phyloP scores from a whole-genome alignment of 352 stramenopile species.

The Phytophthora pluvialis region DNA sequence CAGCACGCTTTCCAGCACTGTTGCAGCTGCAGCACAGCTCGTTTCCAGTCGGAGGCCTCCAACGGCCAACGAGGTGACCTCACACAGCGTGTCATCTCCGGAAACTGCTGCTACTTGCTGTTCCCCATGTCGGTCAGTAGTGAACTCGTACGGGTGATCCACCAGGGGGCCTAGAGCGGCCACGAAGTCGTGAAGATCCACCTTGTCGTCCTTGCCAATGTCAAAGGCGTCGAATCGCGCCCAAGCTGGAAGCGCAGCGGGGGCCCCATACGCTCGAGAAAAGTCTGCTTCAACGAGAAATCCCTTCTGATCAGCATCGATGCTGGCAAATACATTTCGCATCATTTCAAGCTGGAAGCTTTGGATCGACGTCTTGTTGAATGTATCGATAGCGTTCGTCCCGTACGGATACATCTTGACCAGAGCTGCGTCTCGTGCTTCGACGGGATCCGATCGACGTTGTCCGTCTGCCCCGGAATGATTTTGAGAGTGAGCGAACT shows the following conservation, averaged over 20 bases:
- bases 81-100: constrained; percentile 37
- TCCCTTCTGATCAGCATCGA: constrained; percentile 48
- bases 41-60: constrained; percentile 46
- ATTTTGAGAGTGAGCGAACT: neutral
- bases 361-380: constrained; percentile 55
- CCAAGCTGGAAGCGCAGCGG: constrained; percentile 39
- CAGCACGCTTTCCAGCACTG: constrained; percentile 41
- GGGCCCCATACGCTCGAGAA: constrained; percentile 9
- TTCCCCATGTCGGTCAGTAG: constrained; percentile 10
- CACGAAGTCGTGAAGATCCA: constrained; percentile 68
- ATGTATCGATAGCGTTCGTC: constrained; percentile 55
- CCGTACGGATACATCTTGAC: constrained; percentile 72
- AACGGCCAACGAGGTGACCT: constrained; percentile 48
- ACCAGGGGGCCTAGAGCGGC: constrained; percentile 55
- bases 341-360: constrained; percentile 61
- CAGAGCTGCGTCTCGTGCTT: constrained; percentile 12
- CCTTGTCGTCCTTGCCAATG: constrained; percentile 49
- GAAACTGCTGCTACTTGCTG: neutral
- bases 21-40: constrained; percentile 22
- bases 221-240: constrained; percentile 59
- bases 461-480: too few species aligned
- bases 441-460: neutral
- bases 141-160: constrained; percentile 57
- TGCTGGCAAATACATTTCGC: constrained; percentile 34
- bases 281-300: constrained; percentile 48